Evolutionary conservation across 805 yeast species (phyloP).

Genomic region (Ogataea methanolica): DNA sequence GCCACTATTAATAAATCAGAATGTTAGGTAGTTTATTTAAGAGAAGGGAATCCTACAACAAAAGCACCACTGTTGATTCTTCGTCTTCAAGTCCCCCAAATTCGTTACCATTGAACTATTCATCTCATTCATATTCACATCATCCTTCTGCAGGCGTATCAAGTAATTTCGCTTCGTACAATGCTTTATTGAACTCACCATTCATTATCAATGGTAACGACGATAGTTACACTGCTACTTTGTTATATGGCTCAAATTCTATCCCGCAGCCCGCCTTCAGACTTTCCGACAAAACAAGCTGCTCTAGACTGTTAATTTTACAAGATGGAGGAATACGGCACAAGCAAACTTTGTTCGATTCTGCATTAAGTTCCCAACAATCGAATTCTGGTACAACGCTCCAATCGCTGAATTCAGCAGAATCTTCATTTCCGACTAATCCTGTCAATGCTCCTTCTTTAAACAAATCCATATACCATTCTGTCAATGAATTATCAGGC

Average conservation of each 20-base stretch:
- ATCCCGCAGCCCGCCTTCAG: conserved; percentile 15
- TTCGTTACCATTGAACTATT: background rate
- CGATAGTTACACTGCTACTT: conserved; percentile 41
- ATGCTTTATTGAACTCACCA: background rate
- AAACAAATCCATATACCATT: conserved; percentile 35
- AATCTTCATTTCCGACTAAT: background rate
- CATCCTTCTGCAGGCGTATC: background rate
- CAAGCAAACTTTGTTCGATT: conserved; percentile 47
- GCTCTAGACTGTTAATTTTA: conserved; percentile 40
- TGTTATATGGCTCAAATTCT: conserved; percentile 38
- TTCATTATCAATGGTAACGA: conserved; percentile 24
- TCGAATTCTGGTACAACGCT: conserved; percentile 2
- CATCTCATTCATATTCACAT: background rate
- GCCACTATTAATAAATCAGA: background rate
- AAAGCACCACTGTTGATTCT: background rate
- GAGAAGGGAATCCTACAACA: conserved; percentile 9
- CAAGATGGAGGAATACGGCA: conserved; percentile 48
- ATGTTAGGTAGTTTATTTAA: conserved; percentile 23
- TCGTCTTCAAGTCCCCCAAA: background rate
- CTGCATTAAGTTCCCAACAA: conserved; percentile 23
- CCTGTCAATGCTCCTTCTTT: conserved; percentile 1
- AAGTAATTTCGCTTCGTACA: no score
- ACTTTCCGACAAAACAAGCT: conserved; percentile 19
- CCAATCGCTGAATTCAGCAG: background rate
- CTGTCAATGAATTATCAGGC: conserved; percentile 40